Percentiles rank a stretch among this genome's conserved stretches.
phyloP scores from a whole-genome alignment of 306 rosid species.

The Prunus mongolica region DNA sequence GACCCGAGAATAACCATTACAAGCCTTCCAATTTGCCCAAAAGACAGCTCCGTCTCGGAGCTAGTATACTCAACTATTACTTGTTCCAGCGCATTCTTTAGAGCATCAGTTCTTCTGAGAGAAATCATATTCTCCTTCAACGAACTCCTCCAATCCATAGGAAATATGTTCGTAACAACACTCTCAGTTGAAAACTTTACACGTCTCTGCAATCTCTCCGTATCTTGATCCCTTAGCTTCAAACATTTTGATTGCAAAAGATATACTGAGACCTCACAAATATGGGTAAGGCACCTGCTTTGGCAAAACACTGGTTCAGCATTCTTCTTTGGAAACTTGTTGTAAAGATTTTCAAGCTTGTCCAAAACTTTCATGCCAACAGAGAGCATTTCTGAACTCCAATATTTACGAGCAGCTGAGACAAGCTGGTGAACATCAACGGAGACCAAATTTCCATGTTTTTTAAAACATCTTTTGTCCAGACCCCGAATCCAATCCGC shows the following conservation, averaged over 20 bases:
- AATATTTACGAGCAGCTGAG: constrained; percentile 40
- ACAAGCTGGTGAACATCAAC: constrained; percentile 32
- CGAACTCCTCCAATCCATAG: constrained; percentile 40
- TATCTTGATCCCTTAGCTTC: constrained; percentile 1
- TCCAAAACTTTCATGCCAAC: constrained; percentile 51
- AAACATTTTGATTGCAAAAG: constrained; percentile 37
- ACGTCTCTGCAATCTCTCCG: constrained; percentile 15
- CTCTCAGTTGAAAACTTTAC: constrained; percentile 18
- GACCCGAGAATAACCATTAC: constrained; percentile 47
- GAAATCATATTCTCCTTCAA: constrained; percentile 31
- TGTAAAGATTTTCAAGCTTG: constrained; percentile 37
- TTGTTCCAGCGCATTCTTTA: constrained; percentile 24
- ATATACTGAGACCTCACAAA: constrained; percentile 45
- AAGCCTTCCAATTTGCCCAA: constrained; percentile 50
- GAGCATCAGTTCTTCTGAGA: constrained; percentile 35
- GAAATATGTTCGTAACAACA: constrained; percentile 27
- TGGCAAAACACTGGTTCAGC: constrained; percentile 13
- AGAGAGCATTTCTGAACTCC: constrained; percentile 49
- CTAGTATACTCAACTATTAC: constrained; percentile 23
- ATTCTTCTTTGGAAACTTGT: constrained; percentile 13
- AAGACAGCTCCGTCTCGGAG: constrained; percentile 16
- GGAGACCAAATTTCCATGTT: constrained; percentile 36
- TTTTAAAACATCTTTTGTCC: constrained; percentile 24
- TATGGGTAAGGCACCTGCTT: constrained; percentile 32
- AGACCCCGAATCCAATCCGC: constrained; percentile 53